phyloP scores from a whole-genome alignment of 2,329 filamentous ascomycete species.

The Trichoderma hamatum region DNA sequence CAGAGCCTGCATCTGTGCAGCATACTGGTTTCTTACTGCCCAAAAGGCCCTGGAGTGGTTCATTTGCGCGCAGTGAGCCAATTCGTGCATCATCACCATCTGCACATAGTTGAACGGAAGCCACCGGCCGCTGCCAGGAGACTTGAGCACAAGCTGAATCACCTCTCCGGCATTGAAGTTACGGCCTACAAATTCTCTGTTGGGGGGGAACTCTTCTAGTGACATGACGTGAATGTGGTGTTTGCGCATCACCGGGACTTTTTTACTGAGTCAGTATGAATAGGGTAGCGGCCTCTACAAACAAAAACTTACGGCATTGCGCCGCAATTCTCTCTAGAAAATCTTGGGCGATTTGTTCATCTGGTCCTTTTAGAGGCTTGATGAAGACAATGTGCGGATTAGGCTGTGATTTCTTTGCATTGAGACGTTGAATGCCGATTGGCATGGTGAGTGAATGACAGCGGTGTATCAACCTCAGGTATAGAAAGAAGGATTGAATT shows the following conservation, averaged over 20 bases:
- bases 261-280: constrained; percentile 33
- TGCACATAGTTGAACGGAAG: constrained; percentile 82
- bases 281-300: neutral
- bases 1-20: constrained; percentile 68
- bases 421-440: constrained; percentile 76
- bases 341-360: constrained; percentile 65
- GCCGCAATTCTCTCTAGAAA: constrained; percentile 79
- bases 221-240: constrained; percentile 67
- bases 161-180: constrained; percentile 92
- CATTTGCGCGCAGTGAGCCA: constrained; percentile 90
- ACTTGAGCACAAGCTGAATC: constrained; percentile 79
- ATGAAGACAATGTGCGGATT: constrained; percentile 84
- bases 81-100: constrained; percentile 95
- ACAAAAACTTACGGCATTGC: constrained; percentile 65
- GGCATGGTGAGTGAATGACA: constrained; percentile 58
- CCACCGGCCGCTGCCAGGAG: constrained; percentile 67
- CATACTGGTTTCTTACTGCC: constrained; percentile 74
- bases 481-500: neutral
- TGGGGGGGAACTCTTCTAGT: constrained; percentile 80
- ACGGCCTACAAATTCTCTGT: constrained; percentile 80
- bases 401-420: constrained; percentile 72
- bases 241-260: constrained; percentile 69
- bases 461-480: neutral
- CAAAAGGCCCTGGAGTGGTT: constrained; percentile 84
- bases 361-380: constrained; percentile 70